Base-by-base conservation (phyloP, 495 filamentous ascomycete genomes). In the Hyaloscypha bicolor region DNA sequence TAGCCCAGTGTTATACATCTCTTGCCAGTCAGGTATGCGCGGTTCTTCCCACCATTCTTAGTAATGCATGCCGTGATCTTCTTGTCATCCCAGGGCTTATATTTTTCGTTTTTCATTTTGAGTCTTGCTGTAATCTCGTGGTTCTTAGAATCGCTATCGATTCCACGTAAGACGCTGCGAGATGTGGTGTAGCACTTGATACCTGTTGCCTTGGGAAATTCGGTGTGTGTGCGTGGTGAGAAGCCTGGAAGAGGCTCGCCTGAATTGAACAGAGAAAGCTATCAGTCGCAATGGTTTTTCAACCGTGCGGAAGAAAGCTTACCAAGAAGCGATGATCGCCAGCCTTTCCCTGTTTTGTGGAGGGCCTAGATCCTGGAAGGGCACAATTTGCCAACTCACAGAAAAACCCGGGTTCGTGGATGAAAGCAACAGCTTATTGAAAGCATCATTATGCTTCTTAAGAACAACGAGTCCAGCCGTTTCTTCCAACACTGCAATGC, bases 401-500 rank as follows among this genome's bases (percentile, higher is more conserved):
- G 90, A 93, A 72, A 90, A 97, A 14, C 87, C 88, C 11, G 82
- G 71, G 0, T 81, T 75, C 2, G 87, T 84, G 55, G 97, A 88
- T 19, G 87, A 83, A 52, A 81, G 72, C 2, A 97, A 76, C 2
- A 97, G 71, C 0, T 79, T 77, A 37, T 85, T 79, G 63, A 95
- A 90, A 62, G 79, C 82, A 0, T 73, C 78, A 0, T 76, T 61
- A 30, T 83, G 80, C 42, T 19, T 48, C 60, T 33, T 51, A 4
- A 39, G 25, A 16, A 55, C 16, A 29, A 68, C 19, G 25, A 86
- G 78, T 0, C 93, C 93, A 48, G 83, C 87, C 0, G 94, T 96
- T 65, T 97, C 90, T 69, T 99, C 94, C 19, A 97, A 76, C 0
- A 93, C 97, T 2, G 91, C 85, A 0, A 96, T 68, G 0, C 93